Percentiles rank a stretch among this genome's conserved stretches.
Evolutionary conservation across 495 filamentous ascomycete species (phyloP).

Genomic region (Pseudoneurospora amorphoporcata): DNA sequence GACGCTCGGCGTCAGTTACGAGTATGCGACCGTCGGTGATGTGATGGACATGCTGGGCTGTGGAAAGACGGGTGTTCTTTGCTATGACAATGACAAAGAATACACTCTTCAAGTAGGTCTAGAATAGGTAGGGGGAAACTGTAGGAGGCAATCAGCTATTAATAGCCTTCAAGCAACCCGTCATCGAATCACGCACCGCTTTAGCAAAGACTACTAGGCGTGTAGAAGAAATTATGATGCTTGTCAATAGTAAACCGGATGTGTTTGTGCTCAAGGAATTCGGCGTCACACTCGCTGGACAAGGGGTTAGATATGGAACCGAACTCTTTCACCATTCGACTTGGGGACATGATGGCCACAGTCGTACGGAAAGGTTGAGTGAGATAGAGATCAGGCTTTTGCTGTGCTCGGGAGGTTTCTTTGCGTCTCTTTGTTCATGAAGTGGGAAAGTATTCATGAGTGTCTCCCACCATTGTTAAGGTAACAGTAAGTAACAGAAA

Average conservation of each 20-base stretch:
- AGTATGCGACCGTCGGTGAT: conserved; percentile 21
- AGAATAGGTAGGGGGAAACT: neutral
- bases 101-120: conserved; percentile 2
- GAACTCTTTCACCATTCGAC: neutral
- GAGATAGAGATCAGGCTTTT: neutral
- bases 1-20: conserved; percentile 20
- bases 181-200: no score
- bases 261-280: neutral
- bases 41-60: conserved; percentile 28
- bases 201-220: no score
- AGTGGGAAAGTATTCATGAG: neutral
- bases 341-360: neutral
- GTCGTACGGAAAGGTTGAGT: neutral
- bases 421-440: neutral
- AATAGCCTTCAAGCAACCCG: no score
- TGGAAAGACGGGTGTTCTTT: conserved; percentile 17
- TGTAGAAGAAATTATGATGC: no score
- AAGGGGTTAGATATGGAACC: neutral
- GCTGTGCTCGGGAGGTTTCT: neutral
- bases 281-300: neutral
- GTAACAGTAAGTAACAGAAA: neutral
- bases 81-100: conserved; percentile 30
- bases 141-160: no score
- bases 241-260: neutral
- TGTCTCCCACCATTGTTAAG: neutral